These are phyloP conservation scores for Ogataea philodendri DNA, from an alignment of 805 yeast genomes.

Conservation along the genomic window DNA sequence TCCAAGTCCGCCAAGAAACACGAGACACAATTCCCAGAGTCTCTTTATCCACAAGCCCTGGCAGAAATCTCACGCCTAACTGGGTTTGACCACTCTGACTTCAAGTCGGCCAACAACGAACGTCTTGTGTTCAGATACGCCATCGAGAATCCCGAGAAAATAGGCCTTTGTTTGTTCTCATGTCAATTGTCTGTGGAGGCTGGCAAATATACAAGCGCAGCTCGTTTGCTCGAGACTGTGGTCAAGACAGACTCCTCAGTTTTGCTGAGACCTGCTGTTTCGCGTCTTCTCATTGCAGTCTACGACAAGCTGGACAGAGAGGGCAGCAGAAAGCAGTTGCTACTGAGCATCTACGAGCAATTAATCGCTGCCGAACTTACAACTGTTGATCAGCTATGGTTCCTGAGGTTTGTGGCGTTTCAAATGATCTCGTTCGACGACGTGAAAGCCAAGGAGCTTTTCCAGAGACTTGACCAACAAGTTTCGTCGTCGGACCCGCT, in stretches of 20 bases:
- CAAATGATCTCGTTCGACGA: conserved; percentile 38
- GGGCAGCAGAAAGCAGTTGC: conserved; percentile 32
- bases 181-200: conserved; percentile 34
- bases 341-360: conserved; percentile 32
- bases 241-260: conserved; percentile 10
- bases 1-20: conserved; percentile 20
- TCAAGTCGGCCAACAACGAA: conserved; percentile 27
- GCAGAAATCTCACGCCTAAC: conserved; percentile 21
- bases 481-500: conserved; percentile 21
- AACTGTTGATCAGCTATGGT: conserved; percentile 24
- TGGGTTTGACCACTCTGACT: conserved; percentile 16
- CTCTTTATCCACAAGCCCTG: conserved; percentile 29
- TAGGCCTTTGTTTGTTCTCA: conserved; percentile 35
- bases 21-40: conserved; percentile 23
- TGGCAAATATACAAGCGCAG: conserved; percentile 36
- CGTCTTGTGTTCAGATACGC: conserved; percentile 37
- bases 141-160: conserved; percentile 28
- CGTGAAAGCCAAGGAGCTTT: conserved; percentile 31
- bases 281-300: conserved; percentile 47
- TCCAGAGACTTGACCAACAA: conserved; percentile 21
- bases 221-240: conserved; percentile 37
- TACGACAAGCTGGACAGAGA: conserved; percentile 46
- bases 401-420: conserved; percentile 36
- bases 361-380: conserved; percentile 15
- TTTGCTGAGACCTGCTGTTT: conserved; percentile 43